Percentiles rank a stretch among this genome's conserved stretches.
Evolutionary conservation across 768 basidiomycete genomes (phyloP).

Genomic region (Hirschioporus abietinus): DNA sequence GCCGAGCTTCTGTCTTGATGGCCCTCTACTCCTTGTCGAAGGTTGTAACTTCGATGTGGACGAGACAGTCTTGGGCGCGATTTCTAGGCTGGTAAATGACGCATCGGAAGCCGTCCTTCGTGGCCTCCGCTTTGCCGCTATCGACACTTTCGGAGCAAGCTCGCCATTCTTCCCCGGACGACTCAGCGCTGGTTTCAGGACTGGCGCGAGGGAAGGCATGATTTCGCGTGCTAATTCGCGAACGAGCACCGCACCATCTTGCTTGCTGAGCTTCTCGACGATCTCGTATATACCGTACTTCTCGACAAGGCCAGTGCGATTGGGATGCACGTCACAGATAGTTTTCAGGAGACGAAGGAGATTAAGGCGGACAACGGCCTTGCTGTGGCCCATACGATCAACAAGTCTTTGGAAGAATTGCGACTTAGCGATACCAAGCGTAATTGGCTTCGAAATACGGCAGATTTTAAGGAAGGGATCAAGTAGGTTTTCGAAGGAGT

Average conservation of each 20-base stretch:
- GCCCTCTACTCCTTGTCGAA: conserved; percentile 30
- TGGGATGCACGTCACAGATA: conserved; percentile 88
- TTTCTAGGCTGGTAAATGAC: conserved; percentile 28
- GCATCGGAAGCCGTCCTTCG: conserved; percentile 71
- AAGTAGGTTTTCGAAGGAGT: conserved; percentile 87
- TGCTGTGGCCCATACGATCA: conserved; percentile 70
- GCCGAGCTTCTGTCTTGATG: conserved; percentile 48
- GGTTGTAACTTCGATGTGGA: conserved; percentile 20
- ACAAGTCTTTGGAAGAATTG: conserved; percentile 85
- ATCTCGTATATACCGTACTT: conserved; percentile 76
- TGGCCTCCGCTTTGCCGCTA: conserved; percentile 57
- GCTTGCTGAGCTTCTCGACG: conserved; percentile 73
- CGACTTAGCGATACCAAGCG: conserved; percentile 72
- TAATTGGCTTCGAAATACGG: conserved; percentile 68
- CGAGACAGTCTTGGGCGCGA: not conserved
- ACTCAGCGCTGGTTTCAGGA: conserved; percentile 46
- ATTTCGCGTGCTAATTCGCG: conserved; percentile 86
- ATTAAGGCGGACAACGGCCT: conserved; percentile 88
- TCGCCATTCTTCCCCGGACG: conserved; percentile 15
- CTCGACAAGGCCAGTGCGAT: conserved; percentile 75
- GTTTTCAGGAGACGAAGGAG: conserved; percentile 78
- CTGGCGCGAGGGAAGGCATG: conserved; percentile 70
- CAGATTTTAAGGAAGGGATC: conserved; percentile 91
- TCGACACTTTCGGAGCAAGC: conserved; percentile 25
- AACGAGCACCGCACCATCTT: conserved; percentile 89